Evolutionary conservation across 2,329 filamentous ascomycete genomes (phyloP).

Genomic region (Pyrenophora tritici-repentis): DNA sequence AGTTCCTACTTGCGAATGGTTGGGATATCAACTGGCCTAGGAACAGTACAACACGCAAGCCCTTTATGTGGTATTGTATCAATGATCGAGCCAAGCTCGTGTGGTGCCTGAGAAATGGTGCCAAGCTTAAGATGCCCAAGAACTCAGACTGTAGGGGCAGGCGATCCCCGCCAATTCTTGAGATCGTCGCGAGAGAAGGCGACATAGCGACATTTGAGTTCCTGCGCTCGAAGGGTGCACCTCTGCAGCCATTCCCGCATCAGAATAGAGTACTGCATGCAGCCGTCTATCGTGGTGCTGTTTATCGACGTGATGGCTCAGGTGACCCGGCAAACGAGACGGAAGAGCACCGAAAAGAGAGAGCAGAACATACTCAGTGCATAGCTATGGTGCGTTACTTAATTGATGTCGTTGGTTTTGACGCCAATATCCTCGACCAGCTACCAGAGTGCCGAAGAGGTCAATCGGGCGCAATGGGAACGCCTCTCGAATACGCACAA

Average conservation of each 20-base stretch:
- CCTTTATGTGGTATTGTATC: neutral
- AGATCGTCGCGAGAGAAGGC: neutral
- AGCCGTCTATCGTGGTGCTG: neutral
- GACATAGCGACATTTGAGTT: neutral
- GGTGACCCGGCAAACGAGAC: neutral
- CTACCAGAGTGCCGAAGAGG: neutral
- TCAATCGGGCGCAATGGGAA: neutral
- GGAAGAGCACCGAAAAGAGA: neutral
- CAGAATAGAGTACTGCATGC: neutral
- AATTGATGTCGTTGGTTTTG: neutral
- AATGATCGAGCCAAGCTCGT: neutral
- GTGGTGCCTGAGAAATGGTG: neutral
- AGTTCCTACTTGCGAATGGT: neutral
- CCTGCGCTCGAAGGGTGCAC: neutral
- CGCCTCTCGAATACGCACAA: neutral
- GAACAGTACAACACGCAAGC: neutral
- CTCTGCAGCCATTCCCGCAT: neutral
- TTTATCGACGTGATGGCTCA: neutral
- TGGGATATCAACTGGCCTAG: neutral
- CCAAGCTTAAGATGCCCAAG: neutral
- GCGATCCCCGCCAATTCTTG: neutral
- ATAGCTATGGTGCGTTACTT: conserved; percentile 2
- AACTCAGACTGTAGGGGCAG: too few species aligned
- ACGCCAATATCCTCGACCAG: neutral
- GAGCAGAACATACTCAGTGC: neutral